phyloP scores from a whole-genome alignment of 768 basidiomycete species.

The Gyrodon lividus region DNA sequence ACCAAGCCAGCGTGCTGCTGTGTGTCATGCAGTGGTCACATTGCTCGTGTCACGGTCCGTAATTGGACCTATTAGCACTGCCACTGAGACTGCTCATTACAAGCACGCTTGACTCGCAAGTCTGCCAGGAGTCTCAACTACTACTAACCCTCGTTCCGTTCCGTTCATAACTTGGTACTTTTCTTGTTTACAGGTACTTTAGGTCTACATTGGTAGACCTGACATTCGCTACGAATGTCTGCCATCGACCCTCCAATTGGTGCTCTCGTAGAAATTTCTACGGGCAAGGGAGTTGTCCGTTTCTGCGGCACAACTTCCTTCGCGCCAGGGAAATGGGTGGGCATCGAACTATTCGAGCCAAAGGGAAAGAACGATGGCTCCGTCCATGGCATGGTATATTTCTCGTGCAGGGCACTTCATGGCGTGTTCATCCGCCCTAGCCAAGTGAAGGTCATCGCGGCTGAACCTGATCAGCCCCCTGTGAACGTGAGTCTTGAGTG shows the following conservation, averaged over 20 bases:
- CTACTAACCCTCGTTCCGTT: neutral
- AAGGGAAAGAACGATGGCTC: constrained; percentile 97
- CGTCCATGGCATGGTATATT: constrained; percentile 78
- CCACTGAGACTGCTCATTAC: constrained; percentile 13
- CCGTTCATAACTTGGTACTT: neutral
- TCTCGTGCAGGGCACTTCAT: constrained; percentile 68
- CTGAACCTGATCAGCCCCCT: constrained; percentile 25
- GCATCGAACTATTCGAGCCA: constrained; percentile 79
- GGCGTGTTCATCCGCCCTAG: constrained; percentile 91
- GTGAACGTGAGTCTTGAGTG: constrained; percentile 22
- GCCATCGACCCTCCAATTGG: constrained; percentile 52
- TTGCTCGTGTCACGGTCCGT: neutral
- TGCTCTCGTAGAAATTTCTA: constrained; percentile 74
- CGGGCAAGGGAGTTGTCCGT: constrained; percentile 81
- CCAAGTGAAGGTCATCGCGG: constrained; percentile 68
- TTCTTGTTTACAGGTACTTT: neutral
- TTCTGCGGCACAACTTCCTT: constrained; percentile 86
- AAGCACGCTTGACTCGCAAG: neutral
- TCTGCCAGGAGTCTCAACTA: too few species aligned
- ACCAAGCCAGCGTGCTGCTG: neutral
- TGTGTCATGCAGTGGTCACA: constrained; percentile 14
- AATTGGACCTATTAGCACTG: constrained; percentile 9
- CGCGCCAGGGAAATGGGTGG: constrained; percentile 90
- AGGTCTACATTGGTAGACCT: constrained; percentile 2
- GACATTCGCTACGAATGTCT: constrained; percentile 30